Conservation (phyloP, 2,329 filamentous ascomycete species). For the Aspergillus persii region DNA sequence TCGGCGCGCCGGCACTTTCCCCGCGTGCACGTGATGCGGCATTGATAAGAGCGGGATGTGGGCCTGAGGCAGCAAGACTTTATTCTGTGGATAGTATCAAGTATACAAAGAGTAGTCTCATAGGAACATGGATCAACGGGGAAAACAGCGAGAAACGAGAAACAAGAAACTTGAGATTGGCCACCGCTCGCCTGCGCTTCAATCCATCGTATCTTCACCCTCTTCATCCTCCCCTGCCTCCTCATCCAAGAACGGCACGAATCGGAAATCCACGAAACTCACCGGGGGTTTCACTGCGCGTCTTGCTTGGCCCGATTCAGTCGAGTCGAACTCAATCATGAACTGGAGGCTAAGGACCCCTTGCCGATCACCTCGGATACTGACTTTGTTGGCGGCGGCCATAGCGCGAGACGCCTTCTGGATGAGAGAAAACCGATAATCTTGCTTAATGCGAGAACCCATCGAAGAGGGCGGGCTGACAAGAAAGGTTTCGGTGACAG, state of each 20-base stretch:
- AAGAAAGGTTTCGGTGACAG: conserved; percentile 52
- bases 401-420: conserved; percentile 89
- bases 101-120: too few relatives aligned
- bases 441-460: conserved; percentile 65
- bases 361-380: conserved; percentile 79
- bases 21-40: neutral
- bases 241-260: conserved; percentile 46
- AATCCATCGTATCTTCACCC: conserved; percentile 1
- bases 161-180: neutral
- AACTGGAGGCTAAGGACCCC: conserved; percentile 94
- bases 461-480: conserved; percentile 56
- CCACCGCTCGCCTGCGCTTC: neutral
- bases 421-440: conserved; percentile 83
- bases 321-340: conserved; percentile 82
- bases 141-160: too few relatives aligned
- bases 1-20: neutral
- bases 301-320: conserved; percentile 29
- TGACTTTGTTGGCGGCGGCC: conserved; percentile 88
- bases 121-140: neutral
- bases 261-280: conserved; percentile 49
- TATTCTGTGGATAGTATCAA: neutral
- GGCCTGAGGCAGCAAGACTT: neutral
- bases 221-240: conserved; percentile 29
- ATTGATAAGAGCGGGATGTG: neutral
- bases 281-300: conserved; percentile 30